phyloP scores from a whole-genome alignment of 257 asterid species.

The Capsicum pubescens region DNA sequence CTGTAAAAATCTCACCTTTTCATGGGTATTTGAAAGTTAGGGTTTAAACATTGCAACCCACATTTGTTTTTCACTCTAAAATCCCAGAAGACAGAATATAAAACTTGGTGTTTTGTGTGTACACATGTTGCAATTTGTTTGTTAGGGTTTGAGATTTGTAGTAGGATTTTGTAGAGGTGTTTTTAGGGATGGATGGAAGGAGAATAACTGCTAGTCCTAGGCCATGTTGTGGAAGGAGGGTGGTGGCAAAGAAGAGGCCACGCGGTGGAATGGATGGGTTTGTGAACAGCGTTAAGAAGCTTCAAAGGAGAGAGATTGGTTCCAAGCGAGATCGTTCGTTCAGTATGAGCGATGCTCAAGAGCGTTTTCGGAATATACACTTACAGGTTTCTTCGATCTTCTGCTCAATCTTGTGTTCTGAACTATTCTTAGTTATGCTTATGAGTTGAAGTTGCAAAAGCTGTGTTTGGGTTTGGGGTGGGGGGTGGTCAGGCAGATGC shows the following conservation, averaged over 20 bases:
- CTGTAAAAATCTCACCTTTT: conserved; percentile 9
- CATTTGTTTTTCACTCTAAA: neutral
- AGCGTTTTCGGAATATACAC: conserved; percentile 48
- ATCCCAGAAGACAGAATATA: neutral
- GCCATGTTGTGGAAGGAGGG: conserved; percentile 33
- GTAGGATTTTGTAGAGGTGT: neutral
- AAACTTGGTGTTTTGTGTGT: neutral
- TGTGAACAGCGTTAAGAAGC: conserved; percentile 94
- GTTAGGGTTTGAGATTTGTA: conserved; percentile 16
- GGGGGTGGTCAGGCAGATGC: neutral
- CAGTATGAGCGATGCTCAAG: conserved; percentile 94
- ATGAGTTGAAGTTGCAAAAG: neutral
- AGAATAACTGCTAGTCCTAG: conserved; percentile 34
- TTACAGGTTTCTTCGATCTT: conserved; percentile 30
- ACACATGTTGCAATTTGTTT: neutral
- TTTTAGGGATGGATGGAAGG: conserved; percentile 35
- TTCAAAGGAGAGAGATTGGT: conserved; percentile 90
- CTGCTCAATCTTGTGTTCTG: neutral
- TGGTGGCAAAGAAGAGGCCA: conserved; percentile 36
- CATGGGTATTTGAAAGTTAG: conserved; percentile 3
- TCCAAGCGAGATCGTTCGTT: conserved; percentile 87
- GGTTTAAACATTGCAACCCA: neutral
- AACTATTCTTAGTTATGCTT: conserved; percentile 2
- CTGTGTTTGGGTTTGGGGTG: neutral
- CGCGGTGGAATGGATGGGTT: conserved; percentile 31